Base-by-base conservation (phyloP, 352 stramenopile species). In the Plasmopara muralis region DNA sequence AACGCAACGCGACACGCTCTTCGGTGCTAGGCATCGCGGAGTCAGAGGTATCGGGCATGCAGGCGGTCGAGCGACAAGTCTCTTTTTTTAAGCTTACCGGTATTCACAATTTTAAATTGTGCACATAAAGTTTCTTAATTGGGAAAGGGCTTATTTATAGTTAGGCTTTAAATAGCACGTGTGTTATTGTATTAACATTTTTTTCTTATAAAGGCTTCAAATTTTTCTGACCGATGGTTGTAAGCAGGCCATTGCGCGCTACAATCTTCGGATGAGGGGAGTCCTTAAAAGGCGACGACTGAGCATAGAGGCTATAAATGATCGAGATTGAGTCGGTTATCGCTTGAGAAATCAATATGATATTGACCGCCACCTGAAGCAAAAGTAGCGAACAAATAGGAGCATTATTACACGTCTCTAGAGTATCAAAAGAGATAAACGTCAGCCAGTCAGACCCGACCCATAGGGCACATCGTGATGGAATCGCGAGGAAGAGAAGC, bases 221-320 rank as follows among this genome's bases (percentile, higher is more conserved):
- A n/a, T n/a, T n/a, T n/a, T n/a, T n/a, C n/a, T n/a, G n/a, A 3
- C 20, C 20, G 3, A 3, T 3, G 20, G 20, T 25, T 25, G 20
- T 25, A 25, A 25, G 20, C 20, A 25, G 20, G 20, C 20, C 20
- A 25, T 25, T 3, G 3, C 1, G 20, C 20, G 20, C 20, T 25
- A 3, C 3, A 25, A 25, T 25, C 3, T 25, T 25, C 1, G 20
- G 20, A 3, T 3, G 1, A 25, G 20, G 20, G 20, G 20, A 25
- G 20, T 66, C 44, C 65, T 50, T 15, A 46, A 75, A 59, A 69
- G 78, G 61, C 78, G 68, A 28, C 69, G 66, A 16, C 78, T 55
- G 30, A 74, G 69, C 33, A 83, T 84, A 90, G 55, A 87, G 87
- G 3, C 67, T 55, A 31, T 73, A 38, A 44, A 66, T 15, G 51